Evolutionary conservation across 768 basidiomycete species (phyloP), one percentile per base, ranked within the genome.

Genomic region (Lactifluus rugatus): DNA sequence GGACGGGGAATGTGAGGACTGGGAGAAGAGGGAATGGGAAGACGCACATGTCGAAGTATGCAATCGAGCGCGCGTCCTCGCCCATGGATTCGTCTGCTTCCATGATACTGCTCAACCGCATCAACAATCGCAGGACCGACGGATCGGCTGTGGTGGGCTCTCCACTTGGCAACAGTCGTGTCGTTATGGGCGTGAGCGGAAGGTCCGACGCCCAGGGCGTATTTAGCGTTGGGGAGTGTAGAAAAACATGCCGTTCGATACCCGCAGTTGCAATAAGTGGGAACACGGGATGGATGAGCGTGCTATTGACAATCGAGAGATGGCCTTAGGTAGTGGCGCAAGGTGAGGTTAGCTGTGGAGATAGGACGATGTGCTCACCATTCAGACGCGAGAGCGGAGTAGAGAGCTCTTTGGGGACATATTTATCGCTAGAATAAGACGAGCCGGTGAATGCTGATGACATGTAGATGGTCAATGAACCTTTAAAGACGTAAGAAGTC

Each of bases 11-110:
- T n/a, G n/a, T n/a, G n/a, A n/a, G n/a, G n/a, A 48, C 9, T 8
- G 19, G 54, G 49, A 54, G 26, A 41, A n/a, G 16, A 71, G 52
- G 48, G 48, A n/a, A 28, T 13, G 2, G 13, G 23, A 32, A 19
- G n/a, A 73, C 79, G 66, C 62, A 89, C 87, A 82, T 77, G 66
- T 89, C 87, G 68, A 89, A 89, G 63, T 87, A 70, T n/a, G 75
- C 75, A 54, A 89, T 78, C 0, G 82, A 79, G 49, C 71, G 71
- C 13, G 67, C 68, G 62, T 87, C 83, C 23, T 75, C 72, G 11
- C 68, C 69, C 14, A 71, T 70, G 32, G 57, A 62, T 14, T 70
- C 70, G 21, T 66, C 62, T 25, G 67, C 56, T 42, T 68, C 67
- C 26, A 57, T 69, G 63, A 16, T 54, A 56, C 1, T 65, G 70